These are phyloP conservation scores for Corylus heterophylla DNA, from an alignment of 306 rosid species.

Conservation along the genomic window DNA sequence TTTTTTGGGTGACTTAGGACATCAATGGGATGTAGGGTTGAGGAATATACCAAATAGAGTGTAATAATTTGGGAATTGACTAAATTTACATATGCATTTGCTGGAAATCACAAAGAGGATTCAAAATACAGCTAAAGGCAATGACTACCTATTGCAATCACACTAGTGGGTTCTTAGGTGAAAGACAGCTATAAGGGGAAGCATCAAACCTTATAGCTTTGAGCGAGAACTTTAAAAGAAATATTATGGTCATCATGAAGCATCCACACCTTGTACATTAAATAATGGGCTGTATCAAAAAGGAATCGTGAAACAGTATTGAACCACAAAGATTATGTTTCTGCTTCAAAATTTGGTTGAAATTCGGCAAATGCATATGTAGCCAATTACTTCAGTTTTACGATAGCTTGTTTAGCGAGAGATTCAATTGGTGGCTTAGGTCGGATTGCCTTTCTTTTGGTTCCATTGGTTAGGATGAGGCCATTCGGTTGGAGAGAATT, in stretches of 20 bases:
- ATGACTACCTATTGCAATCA: not conserved
- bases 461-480: no score
- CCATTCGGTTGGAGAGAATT: no score
- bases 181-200: no score
- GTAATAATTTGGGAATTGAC: not conserved
- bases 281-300: no score
- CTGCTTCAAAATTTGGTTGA: not conserved
- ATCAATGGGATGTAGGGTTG: not conserved
- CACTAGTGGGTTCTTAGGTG: no score
- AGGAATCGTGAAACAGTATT: not conserved
- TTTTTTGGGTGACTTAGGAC: not conserved
- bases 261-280: not conserved
- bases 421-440: no score
- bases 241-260: not conserved
- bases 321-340: not conserved
- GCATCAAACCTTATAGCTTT: no score
- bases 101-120: not conserved
- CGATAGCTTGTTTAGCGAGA: no score
- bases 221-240: not conserved
- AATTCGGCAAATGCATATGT: no score
- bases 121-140: not conserved
- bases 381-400: not conserved
- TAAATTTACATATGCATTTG: no score
- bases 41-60: not conserved
- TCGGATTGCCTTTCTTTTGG: no score